Percentiles rank a stretch among this genome's conserved stretches.
These are phyloP conservation scores for Tubosaeta sp. DNA, from an alignment of 768 basidiomycete genomes.

Conservation along the genomic window DNA sequence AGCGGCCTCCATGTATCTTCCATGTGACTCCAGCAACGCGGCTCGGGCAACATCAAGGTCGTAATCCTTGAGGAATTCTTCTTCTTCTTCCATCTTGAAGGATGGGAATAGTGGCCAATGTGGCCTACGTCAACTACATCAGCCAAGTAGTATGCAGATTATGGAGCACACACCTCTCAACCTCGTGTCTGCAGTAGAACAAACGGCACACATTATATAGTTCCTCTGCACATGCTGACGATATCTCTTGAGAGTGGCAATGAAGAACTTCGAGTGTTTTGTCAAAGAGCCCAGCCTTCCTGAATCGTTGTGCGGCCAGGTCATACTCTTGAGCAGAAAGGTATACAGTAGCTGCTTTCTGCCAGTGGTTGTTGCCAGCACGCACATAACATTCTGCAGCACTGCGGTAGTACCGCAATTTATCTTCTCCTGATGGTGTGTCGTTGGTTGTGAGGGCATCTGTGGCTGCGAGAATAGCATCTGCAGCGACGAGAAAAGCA, in stretches of 20 bases:
- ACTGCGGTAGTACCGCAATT: constrained; percentile 35
- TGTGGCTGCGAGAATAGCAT: constrained; percentile 43
- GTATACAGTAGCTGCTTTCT: constrained; percentile 45
- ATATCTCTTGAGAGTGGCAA: constrained; percentile 30
- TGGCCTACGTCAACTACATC: constrained; percentile 32
- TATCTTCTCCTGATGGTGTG: constrained; percentile 13
- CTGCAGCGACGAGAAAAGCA: constrained; percentile 44
- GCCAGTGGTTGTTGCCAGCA: constrained; percentile 35
- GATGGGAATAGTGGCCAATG: constrained; percentile 46
- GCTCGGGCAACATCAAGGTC: constrained; percentile 49
- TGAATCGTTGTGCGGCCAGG: constrained; percentile 43
- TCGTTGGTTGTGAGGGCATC: constrained; percentile 20
- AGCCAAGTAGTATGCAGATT: not conserved
- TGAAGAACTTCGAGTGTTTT: constrained; percentile 48
- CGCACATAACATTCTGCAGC: constrained; percentile 46
- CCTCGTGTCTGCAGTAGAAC: constrained; percentile 35
- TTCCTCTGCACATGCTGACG: constrained; percentile 26
- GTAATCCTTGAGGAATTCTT: constrained; percentile 54
- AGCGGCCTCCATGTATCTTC: constrained; percentile 47
- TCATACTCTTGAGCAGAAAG: constrained; percentile 40
- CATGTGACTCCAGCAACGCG: constrained; percentile 39
- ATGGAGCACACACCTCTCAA: constrained; percentile 14
- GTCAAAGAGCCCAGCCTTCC: constrained; percentile 48
- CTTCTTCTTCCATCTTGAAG: constrained; percentile 46
- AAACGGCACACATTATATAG: constrained; percentile 44